phyloP scores from a whole-genome alignment of 2,329 filamentous ascomycete genomes.

The Exophiala oligosperma region DNA sequence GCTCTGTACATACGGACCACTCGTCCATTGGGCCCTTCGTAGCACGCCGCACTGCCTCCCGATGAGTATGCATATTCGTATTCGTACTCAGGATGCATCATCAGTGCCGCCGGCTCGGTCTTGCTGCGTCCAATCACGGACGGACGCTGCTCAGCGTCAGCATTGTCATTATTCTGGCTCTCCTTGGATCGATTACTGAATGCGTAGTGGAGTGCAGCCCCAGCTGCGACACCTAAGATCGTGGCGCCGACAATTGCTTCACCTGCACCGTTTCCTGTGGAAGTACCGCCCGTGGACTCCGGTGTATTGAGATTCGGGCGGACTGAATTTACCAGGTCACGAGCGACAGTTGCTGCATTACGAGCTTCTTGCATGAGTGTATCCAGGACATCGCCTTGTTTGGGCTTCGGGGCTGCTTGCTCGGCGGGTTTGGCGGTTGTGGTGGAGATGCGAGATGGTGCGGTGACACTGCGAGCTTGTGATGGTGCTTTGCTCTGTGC shows the following conservation, averaged over 20 bases:
- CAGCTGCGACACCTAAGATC: conserved; percentile 75
- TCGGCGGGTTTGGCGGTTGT: conserved; percentile 4
- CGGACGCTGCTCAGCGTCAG: conserved; percentile 9
- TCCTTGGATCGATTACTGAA: conserved; percentile 57
- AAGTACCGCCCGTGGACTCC: too few relatives aligned
- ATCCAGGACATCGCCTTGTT: conserved; percentile 34
- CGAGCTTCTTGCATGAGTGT: conserved; percentile 43
- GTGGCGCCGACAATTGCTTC: conserved; percentile 68
- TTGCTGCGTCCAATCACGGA: conserved; percentile 13
- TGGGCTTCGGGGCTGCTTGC: conserved; percentile 4
- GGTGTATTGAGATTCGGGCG: conserved; percentile 14
- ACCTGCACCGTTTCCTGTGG: conserved; percentile 39
- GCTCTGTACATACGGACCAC: conserved; percentile 10
- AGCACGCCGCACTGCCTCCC: conserved; percentile 8
- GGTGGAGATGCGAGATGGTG: conserved; percentile 2
- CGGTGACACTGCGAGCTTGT: conserved; percentile 8
- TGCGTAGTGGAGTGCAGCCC: conserved; percentile 73
- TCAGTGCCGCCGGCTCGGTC: conserved; percentile 11
- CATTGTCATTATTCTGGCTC: conserved; percentile 2
- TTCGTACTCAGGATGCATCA: conserved; percentile 16
- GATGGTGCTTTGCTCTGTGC: conserved; percentile 3
- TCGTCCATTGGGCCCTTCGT: neutral
- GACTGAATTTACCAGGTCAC: conserved; percentile 27
- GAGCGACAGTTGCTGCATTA: conserved; percentile 31
- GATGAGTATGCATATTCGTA: conserved; percentile 1